Evolutionary conservation across 2,329 filamentous ascomycete genomes (phyloP), one percentile per base, ranked within the genome.

Genomic region (Exophiala dermatitidis): DNA sequence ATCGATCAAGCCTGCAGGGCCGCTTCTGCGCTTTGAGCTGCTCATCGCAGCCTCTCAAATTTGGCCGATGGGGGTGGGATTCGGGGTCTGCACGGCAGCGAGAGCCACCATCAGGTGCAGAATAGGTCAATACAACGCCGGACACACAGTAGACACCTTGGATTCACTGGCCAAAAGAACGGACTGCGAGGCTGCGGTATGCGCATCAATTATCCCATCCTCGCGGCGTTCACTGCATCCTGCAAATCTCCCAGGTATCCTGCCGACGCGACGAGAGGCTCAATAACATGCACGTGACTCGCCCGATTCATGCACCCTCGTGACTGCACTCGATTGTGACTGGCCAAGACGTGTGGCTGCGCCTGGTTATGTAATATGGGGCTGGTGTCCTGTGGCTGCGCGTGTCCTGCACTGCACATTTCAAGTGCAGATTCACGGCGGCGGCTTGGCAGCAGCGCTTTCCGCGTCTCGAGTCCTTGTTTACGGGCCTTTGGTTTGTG

Each of bases 11-110:
- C 71, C 72, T 58, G 70, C 69, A 63, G 67, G 66, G 51, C 73
- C 71, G 41, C 74, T 73, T 69, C 81, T 82, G 68, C 80, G 77
- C 73, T 83, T 84, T 52, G 67, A 65, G 58, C 64, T 69, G 68
- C 70, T 72, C 50, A 38, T 61, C 47, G 59, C 56, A 49, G 52
- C 46, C 50, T 56, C 53, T 48, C 50, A 47, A 56, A 46, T 53
- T 49, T 54, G 52, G 45, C 41, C 53, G 36, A 52, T 46, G 40
- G 46, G 46, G 54, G 54, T 54, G 50, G 54, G 43, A 49, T 54
- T 45, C 32, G 52, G 52, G 53, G 41, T 48, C 46, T 36, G 44
- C 40, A 37, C 6, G 9, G 48, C 48, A 45, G 45, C 36, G 37
- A 30, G 51, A 37, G 54, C 34, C 40, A 46, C 45, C 57, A 57